Evolutionary conservation across 2,329 filamentous ascomycete species (phyloP), one percentile per base, ranked within the genome.

Genomic region (Anisogramma anomala): DNA sequence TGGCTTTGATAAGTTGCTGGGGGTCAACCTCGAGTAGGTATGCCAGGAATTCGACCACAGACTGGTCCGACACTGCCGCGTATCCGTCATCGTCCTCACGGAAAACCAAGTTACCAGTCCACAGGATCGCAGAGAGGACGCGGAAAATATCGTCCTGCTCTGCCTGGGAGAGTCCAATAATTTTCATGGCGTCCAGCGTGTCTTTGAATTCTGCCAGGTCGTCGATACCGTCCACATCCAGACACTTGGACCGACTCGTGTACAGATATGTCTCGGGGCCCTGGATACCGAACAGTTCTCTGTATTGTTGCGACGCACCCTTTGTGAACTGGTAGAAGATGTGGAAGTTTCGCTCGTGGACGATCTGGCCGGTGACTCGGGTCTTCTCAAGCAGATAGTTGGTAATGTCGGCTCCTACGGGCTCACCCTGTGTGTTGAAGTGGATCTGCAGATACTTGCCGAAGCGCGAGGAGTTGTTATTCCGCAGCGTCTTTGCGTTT

Each of bases 291-390:
- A 85, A 95, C n/a, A 70, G 79, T 55, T 91, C 79, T 58, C 86
- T 74, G 62, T 96, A 93, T 45, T 82, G 77, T 51, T 82, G 72
- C n/a, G 87, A 83, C 8, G 89, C 89, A 3, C 84, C 87, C 65
- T 96, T 98, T 34, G 91, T 85, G 62, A 96, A 95, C 62, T 98
- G 91, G 65, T 98, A 98, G 62, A 98, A 98, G 55, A 98, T 96
- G 65, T 98, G 91, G 63, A 98, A 98, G 65, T 94, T 96, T 52
- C 91, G 79, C 71, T 98, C 91, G 60, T 95, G 94, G 44, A 68
- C 71, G 52, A 96, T 96, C 66, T 96, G 91, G 13, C 89, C 87
- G 8, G 94, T 87, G 14, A 98, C 91, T 66, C 91, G 76, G 35
- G 85, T 81, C 69, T 96, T 96, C 61, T 98, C 91, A 39, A 98